phyloP scores from a whole-genome alignment of 1,284 basidiomycete species.

The Kwoniella shivajii region DNA sequence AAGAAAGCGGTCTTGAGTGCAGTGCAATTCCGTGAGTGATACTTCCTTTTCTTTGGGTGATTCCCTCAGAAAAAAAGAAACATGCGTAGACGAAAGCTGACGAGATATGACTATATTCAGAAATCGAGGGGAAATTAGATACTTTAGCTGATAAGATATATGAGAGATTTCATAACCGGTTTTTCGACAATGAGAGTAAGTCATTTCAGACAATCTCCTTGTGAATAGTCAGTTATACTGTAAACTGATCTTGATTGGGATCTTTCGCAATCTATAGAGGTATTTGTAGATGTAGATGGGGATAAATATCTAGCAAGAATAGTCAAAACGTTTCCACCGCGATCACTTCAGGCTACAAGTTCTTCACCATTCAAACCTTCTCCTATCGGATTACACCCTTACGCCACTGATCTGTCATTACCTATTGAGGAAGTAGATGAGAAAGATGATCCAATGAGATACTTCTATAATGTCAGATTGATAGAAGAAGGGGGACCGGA shows the following conservation, averaged over 20 bases:
- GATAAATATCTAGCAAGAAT: constrained; percentile 65
- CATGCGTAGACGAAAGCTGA: no score
- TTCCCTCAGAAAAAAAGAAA: no score
- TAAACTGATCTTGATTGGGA: not conserved
- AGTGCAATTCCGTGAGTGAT: constrained; percentile 89
- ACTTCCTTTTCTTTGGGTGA: not conserved
- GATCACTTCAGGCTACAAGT: constrained; percentile 54
- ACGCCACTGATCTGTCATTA: constrained; percentile 78
- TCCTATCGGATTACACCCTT: constrained; percentile 51
- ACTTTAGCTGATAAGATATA: constrained; percentile 90
- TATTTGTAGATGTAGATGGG: constrained; percentile 78
- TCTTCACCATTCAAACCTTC: constrained; percentile 25
- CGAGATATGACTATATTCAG: constrained; percentile 57
- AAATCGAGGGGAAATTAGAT: constrained; percentile 93
- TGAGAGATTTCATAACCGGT: constrained; percentile 93
- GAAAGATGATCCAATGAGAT: constrained; percentile 76
- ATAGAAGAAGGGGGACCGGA: constrained; percentile 45
- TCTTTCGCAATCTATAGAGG: constrained; percentile 59
- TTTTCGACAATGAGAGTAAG: constrained; percentile 86
- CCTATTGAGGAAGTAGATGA: constrained; percentile 69
- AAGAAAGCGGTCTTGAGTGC: constrained; percentile 87
- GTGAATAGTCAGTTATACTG: not conserved
- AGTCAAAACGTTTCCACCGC: constrained; percentile 57
- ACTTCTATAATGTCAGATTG: constrained; percentile 86
- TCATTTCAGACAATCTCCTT: constrained; percentile 39